These are phyloP conservation scores for Thraustochytrium striatum DNA, from an alignment of 352 stramenopile genomes.

Conservation along the genomic window DNA sequence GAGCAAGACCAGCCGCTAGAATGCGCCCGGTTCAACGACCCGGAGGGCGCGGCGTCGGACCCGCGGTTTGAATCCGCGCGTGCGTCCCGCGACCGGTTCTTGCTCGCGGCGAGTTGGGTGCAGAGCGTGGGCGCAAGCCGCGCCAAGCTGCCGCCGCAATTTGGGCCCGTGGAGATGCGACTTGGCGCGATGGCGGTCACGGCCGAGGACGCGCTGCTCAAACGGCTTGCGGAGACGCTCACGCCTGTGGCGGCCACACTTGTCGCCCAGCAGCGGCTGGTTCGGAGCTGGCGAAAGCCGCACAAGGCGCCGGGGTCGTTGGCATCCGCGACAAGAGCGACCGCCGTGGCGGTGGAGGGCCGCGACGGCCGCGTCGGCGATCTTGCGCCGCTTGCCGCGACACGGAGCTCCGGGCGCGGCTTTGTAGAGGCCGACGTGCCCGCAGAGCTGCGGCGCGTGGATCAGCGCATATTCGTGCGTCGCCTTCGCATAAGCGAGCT, in stretches of 20 bases:
- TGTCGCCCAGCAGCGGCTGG: constrained; percentile 25
- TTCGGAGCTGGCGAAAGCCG: not conserved
- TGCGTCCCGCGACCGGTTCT: not conserved
- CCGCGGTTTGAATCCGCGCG: not conserved
- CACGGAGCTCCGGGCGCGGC: not conserved
- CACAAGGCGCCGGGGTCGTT: not conserved
- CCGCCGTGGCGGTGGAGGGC: no score
- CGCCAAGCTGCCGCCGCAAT: constrained; percentile 14
- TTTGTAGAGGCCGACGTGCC: not conserved
- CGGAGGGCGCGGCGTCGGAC: not conserved
- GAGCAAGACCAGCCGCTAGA: not conserved
- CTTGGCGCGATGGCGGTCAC: not conserved
- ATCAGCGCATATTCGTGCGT: constrained; percentile 35
- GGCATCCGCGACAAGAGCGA: no score
- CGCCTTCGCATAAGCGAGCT: not conserved
- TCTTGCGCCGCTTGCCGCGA: not conserved
- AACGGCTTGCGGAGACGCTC: not conserved
- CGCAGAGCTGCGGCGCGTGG: not conserved
- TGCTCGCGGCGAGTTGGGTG: not conserved
- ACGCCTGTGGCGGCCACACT: constrained; percentile 34
- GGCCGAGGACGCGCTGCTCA: constrained; percentile 22
- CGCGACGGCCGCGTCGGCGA: not conserved
- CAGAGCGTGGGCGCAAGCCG: not conserved
- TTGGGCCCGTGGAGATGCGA: constrained; percentile 3
- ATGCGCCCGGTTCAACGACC: not conserved